Base-by-base conservation (phyloP, 1,139 yeast genomes). In the Saccharomyces hybrid region DNA sequence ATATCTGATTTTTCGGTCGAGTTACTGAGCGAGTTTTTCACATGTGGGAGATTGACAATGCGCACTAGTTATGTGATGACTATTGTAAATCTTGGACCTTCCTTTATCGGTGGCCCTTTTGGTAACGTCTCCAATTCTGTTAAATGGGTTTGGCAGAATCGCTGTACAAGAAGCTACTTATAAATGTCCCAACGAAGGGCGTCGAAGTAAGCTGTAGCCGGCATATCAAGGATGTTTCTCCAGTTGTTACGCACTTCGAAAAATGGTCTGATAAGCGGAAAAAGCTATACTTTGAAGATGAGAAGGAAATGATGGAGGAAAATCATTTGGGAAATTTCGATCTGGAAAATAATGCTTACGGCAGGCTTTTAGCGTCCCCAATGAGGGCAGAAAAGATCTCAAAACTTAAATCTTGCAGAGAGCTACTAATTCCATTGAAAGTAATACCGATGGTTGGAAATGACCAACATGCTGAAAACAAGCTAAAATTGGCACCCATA, bases 181-280 rank as follows among this genome's bases (percentile, higher is more conserved):
- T 49, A 13, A 26, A 31, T 26, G 25, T 38, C 29, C 23, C 47
- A 16, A 16, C n/a, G 5, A 28, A 32, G 51, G 49, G 5, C 11
- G 8, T 34, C 5, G n/a, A 32, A 9, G 38, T 29, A 11, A 32
- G 25, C 11, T 11, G 16, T 7, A 38, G 5, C 14, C 31, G 13
- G 16, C 29, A 4, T 13, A 5, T n/a, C 13, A 46, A 29, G 14
- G 50, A 52, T 23, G 51, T 50, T 9, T 57, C 62, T 2, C 71
- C 71, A 9, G 42, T 68, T 14, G 46, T 65, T 25, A 58, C 65
- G 16, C 57, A 59, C 28, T 66, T 66, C 46, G 67, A 64, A 34
- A 61, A 57, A 55, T 68, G 71, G 71, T 58, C 69, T 7, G 69
- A 64, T 29, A 66, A 66, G 49, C 59, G 56, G 44, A 54, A 51